Percentiles rank a stretch among this genome's conserved stretches.
Evolutionary conservation across 1,139 yeast species (phyloP).

Genomic region (Pichia sp.): DNA sequence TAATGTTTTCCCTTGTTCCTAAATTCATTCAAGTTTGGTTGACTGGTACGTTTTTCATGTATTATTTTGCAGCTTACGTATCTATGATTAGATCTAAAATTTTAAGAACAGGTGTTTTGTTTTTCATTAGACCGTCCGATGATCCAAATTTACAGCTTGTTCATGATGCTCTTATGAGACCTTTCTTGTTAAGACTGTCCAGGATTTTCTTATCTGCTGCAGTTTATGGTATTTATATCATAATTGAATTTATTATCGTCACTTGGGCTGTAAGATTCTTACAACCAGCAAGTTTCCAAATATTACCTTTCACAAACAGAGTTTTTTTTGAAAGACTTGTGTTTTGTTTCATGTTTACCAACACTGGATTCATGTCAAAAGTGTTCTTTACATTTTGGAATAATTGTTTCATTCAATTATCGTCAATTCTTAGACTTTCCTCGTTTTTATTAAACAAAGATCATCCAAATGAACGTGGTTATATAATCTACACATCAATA

Average conservation of each 20-base stretch:
- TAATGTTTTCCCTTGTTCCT: constrained; percentile 3
- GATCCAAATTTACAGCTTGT: constrained; percentile 88
- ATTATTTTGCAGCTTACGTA: constrained; percentile 75
- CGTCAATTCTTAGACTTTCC: constrained; percentile 59
- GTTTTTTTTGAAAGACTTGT: constrained; percentile 6
- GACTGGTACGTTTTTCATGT: constrained; percentile 81
- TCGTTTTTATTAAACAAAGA: constrained; percentile 70
- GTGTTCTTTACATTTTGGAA: constrained; percentile 48
- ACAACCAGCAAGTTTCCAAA: constrained; percentile 19
- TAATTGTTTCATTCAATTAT: constrained; percentile 48
- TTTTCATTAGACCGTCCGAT: constrained; percentile 88
- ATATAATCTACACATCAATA: constrained; percentile 49
- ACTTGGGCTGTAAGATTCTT: constrained; percentile 40
- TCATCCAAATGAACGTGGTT: constrained; percentile 72
- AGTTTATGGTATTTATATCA: constrained; percentile 68
- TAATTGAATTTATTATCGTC: constrained; percentile 67
- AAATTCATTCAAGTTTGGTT: constrained; percentile 46
- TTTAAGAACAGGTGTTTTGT: constrained; percentile 82
- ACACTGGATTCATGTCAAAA: constrained; percentile 5
- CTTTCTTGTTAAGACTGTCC: constrained; percentile 63
- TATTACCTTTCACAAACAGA: constrained; percentile 24
- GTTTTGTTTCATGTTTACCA: constrained; percentile 18
- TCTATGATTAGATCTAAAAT: constrained; percentile 71
- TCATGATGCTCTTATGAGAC: constrained; percentile 78
- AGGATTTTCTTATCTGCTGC: constrained; percentile 69